phyloP scores from a whole-genome alignment of 495 filamentous ascomycete genomes.

The Extremus antarcticus region DNA sequence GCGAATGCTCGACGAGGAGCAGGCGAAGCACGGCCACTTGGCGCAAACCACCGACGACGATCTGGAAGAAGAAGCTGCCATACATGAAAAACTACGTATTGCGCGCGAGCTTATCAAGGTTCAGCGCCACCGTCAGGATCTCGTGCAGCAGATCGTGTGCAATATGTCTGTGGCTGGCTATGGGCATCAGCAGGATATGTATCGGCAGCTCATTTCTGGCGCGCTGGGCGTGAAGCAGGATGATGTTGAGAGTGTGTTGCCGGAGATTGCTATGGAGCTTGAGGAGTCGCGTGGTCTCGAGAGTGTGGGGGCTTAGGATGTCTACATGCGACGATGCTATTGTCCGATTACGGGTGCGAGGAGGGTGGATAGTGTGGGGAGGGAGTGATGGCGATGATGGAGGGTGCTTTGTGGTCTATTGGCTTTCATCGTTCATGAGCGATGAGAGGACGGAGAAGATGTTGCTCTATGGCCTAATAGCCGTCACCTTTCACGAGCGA shows the following conservation, averaged over 20 bases:
- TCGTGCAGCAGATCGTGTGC: conserved; percentile 25
- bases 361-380: too few relatives aligned
- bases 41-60: neutral
- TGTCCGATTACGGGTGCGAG: too few relatives aligned
- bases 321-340: neutral
- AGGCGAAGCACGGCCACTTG: neutral
- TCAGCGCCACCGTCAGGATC: conserved; percentile 22
- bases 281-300: conserved; percentile 34
- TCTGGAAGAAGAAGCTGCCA: conserved; percentile 3
- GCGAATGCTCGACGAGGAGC: neutral
- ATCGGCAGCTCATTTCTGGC: conserved; percentile 31
- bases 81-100: conserved; percentile 21
- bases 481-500: too few relatives aligned
- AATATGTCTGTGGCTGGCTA: conserved; percentile 25
- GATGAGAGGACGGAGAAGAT: too few relatives aligned
- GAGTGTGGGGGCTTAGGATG: conserved; percentile 9
- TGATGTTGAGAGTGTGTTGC: conserved; percentile 33
- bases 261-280: conserved; percentile 38
- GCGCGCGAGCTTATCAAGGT: conserved; percentile 19
- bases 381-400: too few relatives aligned
- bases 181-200: conserved; percentile 23
- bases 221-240: conserved; percentile 31
- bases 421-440: too few relatives aligned
- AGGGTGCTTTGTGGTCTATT: too few relatives aligned
- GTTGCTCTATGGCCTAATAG: too few relatives aligned